These are phyloP conservation scores for Cryoendolithus antarcticus DNA, from an alignment of 2,329 filamentous ascomycete species.

Conservation along the genomic window DNA sequence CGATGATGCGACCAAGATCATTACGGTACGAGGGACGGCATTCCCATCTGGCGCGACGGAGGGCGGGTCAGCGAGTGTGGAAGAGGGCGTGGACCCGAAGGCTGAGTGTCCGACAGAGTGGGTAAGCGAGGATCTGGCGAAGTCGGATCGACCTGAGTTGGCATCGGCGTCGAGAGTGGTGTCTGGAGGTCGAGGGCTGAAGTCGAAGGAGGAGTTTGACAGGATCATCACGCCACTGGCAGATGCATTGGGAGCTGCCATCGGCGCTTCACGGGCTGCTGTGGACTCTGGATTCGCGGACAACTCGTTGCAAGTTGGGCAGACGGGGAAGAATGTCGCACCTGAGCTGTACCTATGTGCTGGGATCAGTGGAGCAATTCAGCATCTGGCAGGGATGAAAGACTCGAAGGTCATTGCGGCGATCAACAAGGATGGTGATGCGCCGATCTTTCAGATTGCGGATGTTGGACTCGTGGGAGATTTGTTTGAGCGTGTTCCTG, in stretches of 20 bases:
- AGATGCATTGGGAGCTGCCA: slow-evolving; percentile 85
- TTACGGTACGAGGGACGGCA: slow-evolving; percentile 87
- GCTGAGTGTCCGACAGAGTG: slow-evolving; percentile 63
- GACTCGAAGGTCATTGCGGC: slow-evolving; percentile 98
- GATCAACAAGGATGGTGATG: slow-evolving; percentile 96
- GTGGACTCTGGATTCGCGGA: slow-evolving; percentile 97
- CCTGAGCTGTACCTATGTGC: slow-evolving; percentile 91
- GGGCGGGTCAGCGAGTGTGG: slow-evolving; percentile 62
- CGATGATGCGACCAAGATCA: slow-evolving; percentile 68
- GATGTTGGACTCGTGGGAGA: slow-evolving; percentile 94
- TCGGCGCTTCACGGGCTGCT: slow-evolving; percentile 86
- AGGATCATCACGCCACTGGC: slow-evolving; percentile 82
- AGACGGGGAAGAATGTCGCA: slow-evolving; percentile 97
- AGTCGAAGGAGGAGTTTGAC: slow-evolving; percentile 97
- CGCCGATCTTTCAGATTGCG: slow-evolving; percentile 95
- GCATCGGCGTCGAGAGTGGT: slow-evolving; percentile 82
- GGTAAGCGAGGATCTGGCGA: slow-evolving; percentile 85
- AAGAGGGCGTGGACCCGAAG: slow-evolving; percentile 77
- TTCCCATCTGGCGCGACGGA: slow-evolving; percentile 65
- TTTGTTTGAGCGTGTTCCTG: slow-evolving; percentile 88
- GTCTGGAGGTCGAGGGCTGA: slow-evolving; percentile 84
- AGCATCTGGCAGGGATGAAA: slow-evolving; percentile 98
- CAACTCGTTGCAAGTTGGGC: slow-evolving; percentile 94
- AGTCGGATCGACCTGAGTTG: slow-evolving; percentile 87
- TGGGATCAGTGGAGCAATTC: slow-evolving; percentile 92